Conservation (phyloP, 2,329 filamentous ascomycete species). For the Geosmithia flava region DNA sequence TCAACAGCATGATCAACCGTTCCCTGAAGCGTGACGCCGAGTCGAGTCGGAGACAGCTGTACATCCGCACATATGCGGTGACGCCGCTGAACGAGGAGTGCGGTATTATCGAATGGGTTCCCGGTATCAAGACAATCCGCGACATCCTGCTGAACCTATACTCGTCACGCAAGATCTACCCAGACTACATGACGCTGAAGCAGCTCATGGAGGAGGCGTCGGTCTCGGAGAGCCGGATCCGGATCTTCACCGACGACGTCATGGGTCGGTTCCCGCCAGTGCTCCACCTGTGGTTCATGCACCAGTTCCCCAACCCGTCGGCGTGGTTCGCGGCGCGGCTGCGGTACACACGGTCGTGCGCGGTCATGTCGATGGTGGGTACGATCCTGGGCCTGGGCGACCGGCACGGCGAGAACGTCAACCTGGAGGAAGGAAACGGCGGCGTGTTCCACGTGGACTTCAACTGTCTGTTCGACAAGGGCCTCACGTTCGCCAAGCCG, state of each 20-base stretch:
- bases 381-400: constrained; percentile 90
- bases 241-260: constrained; percentile 58
- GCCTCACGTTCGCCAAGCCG: constrained; percentile 85
- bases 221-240: constrained; percentile 43
- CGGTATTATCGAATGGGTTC: constrained; percentile 96
- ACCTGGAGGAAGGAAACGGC: constrained; percentile 86
- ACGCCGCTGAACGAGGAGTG: constrained; percentile 96
- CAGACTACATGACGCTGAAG: constrained; percentile 57
- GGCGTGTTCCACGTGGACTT: constrained; percentile 97
- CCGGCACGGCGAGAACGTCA: constrained; percentile 92
- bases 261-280: constrained; percentile 64
- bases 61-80: constrained; percentile 95
- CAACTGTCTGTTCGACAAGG: constrained; percentile 98
- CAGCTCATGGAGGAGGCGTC: constrained; percentile 51
- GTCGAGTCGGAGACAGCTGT: constrained; percentile 77
- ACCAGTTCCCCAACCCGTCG: constrained; percentile 86
- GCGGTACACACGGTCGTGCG: constrained; percentile 82
- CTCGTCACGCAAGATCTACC: constrained; percentile 56
- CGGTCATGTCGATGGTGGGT: constrained; percentile 99
- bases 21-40: constrained; percentile 86
- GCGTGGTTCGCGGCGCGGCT: constrained; percentile 85
- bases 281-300: constrained; percentile 88
- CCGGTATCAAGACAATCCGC: constrained; percentile 84
- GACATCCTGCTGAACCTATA: constrained; percentile 80
- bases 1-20: constrained; percentile 96